phyloP scores from a whole-genome alignment of 176 grass and related monocot species.

The Aegilops speltoides region DNA sequence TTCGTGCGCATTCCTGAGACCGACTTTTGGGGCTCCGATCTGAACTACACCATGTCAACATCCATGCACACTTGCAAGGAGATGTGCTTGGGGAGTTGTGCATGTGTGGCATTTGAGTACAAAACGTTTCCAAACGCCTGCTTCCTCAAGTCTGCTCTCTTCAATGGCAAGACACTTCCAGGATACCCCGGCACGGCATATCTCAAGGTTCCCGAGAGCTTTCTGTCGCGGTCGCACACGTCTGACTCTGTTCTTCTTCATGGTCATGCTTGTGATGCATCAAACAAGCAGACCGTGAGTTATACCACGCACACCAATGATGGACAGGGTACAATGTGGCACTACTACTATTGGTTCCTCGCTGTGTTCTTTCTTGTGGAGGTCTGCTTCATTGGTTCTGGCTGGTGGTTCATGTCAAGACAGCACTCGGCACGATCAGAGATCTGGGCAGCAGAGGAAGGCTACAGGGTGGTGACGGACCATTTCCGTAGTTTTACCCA shows the following conservation, averaged over 20 bases:
- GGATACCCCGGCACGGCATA: slow-evolving; percentile 11
- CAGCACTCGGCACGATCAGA: background rate
- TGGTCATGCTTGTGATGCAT: no score
- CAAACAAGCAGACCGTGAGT: no score
- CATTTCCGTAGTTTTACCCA: slow-evolving; percentile 37
- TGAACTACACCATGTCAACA: background rate
- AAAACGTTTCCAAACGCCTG: background rate
- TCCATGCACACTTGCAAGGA: background rate
- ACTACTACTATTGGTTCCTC: slow-evolving; percentile 31
- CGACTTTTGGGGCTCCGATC: slow-evolving; percentile 47
- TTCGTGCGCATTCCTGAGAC: slow-evolving; percentile 21
- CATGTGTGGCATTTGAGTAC: slow-evolving; percentile 32
- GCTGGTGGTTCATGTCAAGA: slow-evolving; percentile 48
- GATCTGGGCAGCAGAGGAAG: slow-evolving; percentile 33
- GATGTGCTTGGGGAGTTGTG: background rate
- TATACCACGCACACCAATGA: no score
- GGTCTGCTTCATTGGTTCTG: slow-evolving; percentile 33
- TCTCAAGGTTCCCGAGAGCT: slow-evolving; percentile 28
- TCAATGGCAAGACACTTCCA: slow-evolving; percentile 31
- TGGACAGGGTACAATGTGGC: slow-evolving; percentile 4
- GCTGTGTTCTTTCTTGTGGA: slow-evolving; percentile 30
- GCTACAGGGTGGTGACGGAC: slow-evolving; percentile 39
- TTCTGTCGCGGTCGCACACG: background rate
- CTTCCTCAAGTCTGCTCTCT: slow-evolving; percentile 36
- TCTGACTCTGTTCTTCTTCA: no score